A percentile compares a stretch with the other conserved stretches of the same genome.
Evolutionary conservation across 805 yeast species (phyloP).

Genomic region (Ogataea wickerhamii): DNA sequence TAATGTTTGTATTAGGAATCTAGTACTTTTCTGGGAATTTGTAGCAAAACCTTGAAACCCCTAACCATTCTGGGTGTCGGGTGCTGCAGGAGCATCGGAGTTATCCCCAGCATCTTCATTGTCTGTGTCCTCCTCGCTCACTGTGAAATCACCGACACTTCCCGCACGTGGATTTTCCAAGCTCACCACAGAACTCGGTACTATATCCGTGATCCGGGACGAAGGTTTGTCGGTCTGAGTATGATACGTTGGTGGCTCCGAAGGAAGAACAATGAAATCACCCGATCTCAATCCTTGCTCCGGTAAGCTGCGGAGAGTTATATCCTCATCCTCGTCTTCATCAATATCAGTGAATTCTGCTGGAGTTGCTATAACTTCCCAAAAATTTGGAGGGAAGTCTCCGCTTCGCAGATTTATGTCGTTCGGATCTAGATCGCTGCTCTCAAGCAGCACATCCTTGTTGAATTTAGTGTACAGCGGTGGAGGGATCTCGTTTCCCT

Average conservation of each 20-base stretch:
- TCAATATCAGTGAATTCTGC: conserved; percentile 34
- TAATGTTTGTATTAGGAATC: too few species aligned
- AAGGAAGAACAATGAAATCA: conserved; percentile 18
- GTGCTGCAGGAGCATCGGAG: too few species aligned
- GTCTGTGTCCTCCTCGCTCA: too few species aligned
- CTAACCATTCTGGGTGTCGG: too few species aligned
- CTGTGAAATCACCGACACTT: too few species aligned
- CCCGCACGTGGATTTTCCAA: too few species aligned
- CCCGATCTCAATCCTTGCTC: conserved; percentile 19
- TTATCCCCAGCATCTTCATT: too few species aligned
- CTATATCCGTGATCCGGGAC: background rate
- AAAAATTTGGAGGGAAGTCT: conserved; percentile 57
- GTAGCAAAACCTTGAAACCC: too few species aligned
- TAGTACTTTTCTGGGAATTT: too few species aligned
- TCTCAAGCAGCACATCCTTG: conserved; percentile 72
- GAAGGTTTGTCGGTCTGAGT: background rate
- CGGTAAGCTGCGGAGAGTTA: conserved; percentile 27
- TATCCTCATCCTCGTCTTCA: conserved; percentile 22
- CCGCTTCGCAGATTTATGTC: conserved; percentile 35
- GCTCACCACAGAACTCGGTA: background rate
- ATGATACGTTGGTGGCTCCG: conserved; percentile 14
- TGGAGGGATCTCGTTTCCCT: conserved; percentile 87
- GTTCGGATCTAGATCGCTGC: conserved; percentile 50
- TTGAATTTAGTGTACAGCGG: conserved; percentile 84
- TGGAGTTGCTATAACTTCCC: conserved; percentile 35